Evolutionary conservation across 257 asterid species (phyloP).

Genomic region (Osmanthus fragrans): DNA sequence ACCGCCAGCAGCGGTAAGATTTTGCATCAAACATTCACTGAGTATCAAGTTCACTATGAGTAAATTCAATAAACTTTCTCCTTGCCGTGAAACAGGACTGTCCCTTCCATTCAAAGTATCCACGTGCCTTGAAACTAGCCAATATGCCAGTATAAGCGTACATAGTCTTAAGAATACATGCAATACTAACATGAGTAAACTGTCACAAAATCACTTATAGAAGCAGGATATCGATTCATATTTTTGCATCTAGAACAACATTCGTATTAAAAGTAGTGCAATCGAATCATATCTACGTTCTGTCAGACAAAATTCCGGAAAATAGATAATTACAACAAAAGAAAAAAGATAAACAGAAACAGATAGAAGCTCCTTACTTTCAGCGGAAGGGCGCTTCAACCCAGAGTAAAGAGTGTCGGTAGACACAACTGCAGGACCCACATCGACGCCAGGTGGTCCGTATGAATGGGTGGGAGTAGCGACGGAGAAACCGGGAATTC

Average conservation of each 20-base stretch:
- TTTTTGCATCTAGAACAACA: not conserved
- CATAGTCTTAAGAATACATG: not conserved
- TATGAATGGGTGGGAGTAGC: constrained; percentile 50
- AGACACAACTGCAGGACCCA: constrained; percentile 37
- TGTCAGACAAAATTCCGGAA: not conserved
- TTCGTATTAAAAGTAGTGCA: not conserved
- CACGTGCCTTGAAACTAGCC: not conserved
- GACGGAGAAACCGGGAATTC: constrained; percentile 44
- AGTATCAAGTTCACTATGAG: not conserved
- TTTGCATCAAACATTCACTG: not conserved
- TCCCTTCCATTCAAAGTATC: constrained; percentile 8
- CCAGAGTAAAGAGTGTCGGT: constrained; percentile 54
- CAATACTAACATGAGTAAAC: not conserved
- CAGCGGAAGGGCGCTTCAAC: constrained; percentile 70
- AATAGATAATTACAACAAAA: not conserved
- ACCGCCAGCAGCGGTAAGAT: constrained; percentile 14
- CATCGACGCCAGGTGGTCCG: constrained; percentile 81
- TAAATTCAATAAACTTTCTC: constrained; percentile 11
- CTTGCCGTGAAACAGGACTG: constrained; percentile 5
- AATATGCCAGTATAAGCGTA: not conserved
- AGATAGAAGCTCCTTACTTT: constrained; percentile 45
- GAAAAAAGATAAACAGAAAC: not conserved
- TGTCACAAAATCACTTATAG: not conserved
- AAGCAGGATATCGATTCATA: not conserved
- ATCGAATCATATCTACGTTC: not conserved